Conservation (phyloP, 768 basidiomycete species). For the Mycena indigotica region DNA sequence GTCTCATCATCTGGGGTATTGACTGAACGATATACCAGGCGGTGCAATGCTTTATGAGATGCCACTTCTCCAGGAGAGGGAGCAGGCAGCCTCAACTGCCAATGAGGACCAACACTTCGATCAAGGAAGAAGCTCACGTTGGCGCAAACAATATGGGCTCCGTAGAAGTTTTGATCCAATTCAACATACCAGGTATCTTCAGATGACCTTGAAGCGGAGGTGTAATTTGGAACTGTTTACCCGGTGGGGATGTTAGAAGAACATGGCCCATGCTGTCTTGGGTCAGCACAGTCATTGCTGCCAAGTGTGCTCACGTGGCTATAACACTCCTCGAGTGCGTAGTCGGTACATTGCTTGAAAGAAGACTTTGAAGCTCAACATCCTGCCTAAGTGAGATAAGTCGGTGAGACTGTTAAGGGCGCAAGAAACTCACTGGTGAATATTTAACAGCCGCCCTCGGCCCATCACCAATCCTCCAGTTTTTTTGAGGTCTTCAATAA, state of each 20-base stretch:
- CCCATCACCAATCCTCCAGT: conserved; percentile 43
- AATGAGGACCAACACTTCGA: neutral
- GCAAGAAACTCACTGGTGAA: conserved; percentile 36
- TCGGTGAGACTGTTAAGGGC: neutral
- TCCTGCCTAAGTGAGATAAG: conserved; percentile 8
- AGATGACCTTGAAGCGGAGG: conserved; percentile 19
- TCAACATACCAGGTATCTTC: conserved; percentile 8
- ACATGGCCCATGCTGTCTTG: conserved; percentile 59
- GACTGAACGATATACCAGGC: conserved; percentile 50
- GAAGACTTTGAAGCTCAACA: conserved; percentile 12
- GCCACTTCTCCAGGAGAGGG: conserved; percentile 32
- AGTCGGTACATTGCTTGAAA: conserved; percentile 3
- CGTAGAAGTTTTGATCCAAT: conserved; percentile 22
- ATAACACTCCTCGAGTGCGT: conserved; percentile 27
- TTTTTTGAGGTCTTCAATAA: conserved; percentile 36
- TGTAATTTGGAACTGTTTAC: conserved; percentile 9
- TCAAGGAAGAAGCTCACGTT: conserved; percentile 14
- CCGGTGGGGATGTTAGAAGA: conserved; percentile 33
- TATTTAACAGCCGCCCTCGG: conserved; percentile 34
- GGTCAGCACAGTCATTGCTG: conserved; percentile 7
- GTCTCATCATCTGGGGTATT: conserved; percentile 1
- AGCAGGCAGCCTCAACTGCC: conserved; percentile 37
- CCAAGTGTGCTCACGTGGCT: conserved; percentile 42
- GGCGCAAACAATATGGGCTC: conserved; percentile 18
- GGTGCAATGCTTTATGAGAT: conserved; percentile 42